Base-by-base conservation (phyloP, 352 stramenopile genomes). In the Phytophthora sansomeana region DNA sequence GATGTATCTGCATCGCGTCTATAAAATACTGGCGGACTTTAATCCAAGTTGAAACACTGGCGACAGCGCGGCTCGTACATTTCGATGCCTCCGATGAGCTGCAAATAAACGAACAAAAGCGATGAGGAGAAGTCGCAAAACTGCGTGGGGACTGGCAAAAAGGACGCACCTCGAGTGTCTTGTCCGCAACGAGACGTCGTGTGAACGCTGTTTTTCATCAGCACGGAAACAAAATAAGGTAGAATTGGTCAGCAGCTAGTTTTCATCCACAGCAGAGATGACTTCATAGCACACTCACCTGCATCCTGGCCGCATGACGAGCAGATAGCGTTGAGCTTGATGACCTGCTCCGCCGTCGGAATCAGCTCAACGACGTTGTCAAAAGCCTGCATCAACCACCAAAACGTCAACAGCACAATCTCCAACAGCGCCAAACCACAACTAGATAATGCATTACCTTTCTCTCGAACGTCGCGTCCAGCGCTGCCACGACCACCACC, bases 281-380 rank as follows among this genome's bases (percentile, higher is more conserved):
- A n/a, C 17, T 46, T 14, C n/a, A 46, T 5, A 10, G 5, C 17
- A 46, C 39, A 54, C 69, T 32, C 24, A 89, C 80, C 82, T 29
- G 84, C 85, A 53, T 96, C 85, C 33, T 77, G 78, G 24, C 87
- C 87, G 39, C 87, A 96, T n/a, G 78, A 73, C 4, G 83, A 87
- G 70, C 88, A 96, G 32, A 96, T 87, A 19, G 88, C 88, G 56
- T 89, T 95, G 30, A 96, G 81, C 58, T 96, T 95, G 63, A 89
- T 84, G 33, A 96, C 87, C 36, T 85, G 77, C 59, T 96, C 88
- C 13, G 88, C 83, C 48, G 73, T 69, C 2, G 88, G 88, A 39
- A 95, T 89, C 21, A 95, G 63, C 17, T 89, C 80, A 29, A 85
- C 83, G 14, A 96, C 83, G 7, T 74, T 85, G 0, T 82, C 81